phyloP scores from a whole-genome alignment of 78 protist species.

The slime mould (Dictyostelium discoideum) region DNA sequence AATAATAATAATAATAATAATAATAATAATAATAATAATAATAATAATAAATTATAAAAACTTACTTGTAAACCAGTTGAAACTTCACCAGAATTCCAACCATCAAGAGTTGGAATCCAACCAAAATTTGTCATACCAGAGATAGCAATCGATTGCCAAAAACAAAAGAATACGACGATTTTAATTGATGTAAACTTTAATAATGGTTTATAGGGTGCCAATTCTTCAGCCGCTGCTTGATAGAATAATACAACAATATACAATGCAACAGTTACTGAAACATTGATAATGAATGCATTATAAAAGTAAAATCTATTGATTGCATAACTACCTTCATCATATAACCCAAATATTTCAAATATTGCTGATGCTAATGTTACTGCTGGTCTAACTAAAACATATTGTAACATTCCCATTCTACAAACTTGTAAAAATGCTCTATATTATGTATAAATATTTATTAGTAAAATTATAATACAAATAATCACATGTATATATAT shows the following conservation, averaged over 20 bases:
- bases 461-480: not conserved
- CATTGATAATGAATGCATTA: not conserved
- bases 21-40: not conserved
- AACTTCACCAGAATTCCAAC: slow-evolving; percentile 56
- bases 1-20: not conserved
- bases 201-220: slow-evolving; percentile 39
- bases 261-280: slow-evolving; percentile 10
- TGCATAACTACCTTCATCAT: slow-evolving; percentile 1
- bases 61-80: slow-evolving; percentile 69
- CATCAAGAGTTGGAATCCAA: slow-evolving; percentile 41
- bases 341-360: not conserved
- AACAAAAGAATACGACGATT: slow-evolving; percentile 72
- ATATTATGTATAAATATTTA: not conserved
- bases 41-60: slow-evolving; percentile 18
- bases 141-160: slow-evolving; percentile 68
- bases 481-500: too few species aligned
- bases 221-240: slow-evolving; percentile 7
- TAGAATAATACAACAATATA: not conserved
- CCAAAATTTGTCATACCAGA: slow-evolving; percentile 43
- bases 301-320: not conserved
- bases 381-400: slow-evolving; percentile 35
- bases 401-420: slow-evolving; percentile 60
- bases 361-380: slow-evolving; percentile 21
- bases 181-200: slow-evolving; percentile 58
- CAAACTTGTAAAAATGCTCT: slow-evolving; percentile 22